Conservation (phyloP, 495 filamentous ascomycete species). For the Podospora appendiculata region DNA sequence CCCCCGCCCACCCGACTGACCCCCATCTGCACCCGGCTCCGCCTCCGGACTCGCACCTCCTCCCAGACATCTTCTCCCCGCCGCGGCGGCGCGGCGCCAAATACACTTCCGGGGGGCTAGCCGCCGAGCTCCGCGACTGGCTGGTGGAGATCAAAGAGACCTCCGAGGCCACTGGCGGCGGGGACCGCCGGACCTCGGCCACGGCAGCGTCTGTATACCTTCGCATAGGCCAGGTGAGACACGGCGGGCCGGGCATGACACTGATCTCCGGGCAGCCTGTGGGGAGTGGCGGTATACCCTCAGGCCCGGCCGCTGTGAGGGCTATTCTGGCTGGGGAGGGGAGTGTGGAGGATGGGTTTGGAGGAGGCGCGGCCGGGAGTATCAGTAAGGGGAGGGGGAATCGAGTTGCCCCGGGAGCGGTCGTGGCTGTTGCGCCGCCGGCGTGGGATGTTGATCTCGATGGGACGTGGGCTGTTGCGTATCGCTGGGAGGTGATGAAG, state of each 20-base stretch:
- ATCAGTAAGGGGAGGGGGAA: not conserved
- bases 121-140: constrained; percentile 37
- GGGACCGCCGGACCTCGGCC: too few species aligned
- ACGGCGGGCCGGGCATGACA: constrained; percentile 11
- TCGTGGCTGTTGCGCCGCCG: constrained; percentile 31
- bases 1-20: constrained; percentile 17
- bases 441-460: constrained; percentile 36
- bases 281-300: not conserved
- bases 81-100: constrained; percentile 22
- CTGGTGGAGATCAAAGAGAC: constrained; percentile 33
- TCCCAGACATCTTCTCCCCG: constrained; percentile 36
- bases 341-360: constrained; percentile 2
- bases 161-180: constrained; percentile 2
- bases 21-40: constrained; percentile 1
- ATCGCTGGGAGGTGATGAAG: constrained; percentile 28
- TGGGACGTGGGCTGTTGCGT: constrained; percentile 35
- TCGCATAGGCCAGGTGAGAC: constrained; percentile 13
- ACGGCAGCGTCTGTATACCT: constrained; percentile 9
- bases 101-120: constrained; percentile 36
- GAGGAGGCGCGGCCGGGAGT: not conserved
- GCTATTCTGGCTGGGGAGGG: constrained; percentile 35
- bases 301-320: constrained; percentile 1
- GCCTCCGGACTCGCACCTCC: not conserved
- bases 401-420: constrained; percentile 16
- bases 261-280: constrained; percentile 8